Evolutionary conservation across 2,329 filamentous ascomycete genomes (phyloP), one percentile per base, ranked within the genome.

Genomic region (Colletotrichum tamarilloi): DNA sequence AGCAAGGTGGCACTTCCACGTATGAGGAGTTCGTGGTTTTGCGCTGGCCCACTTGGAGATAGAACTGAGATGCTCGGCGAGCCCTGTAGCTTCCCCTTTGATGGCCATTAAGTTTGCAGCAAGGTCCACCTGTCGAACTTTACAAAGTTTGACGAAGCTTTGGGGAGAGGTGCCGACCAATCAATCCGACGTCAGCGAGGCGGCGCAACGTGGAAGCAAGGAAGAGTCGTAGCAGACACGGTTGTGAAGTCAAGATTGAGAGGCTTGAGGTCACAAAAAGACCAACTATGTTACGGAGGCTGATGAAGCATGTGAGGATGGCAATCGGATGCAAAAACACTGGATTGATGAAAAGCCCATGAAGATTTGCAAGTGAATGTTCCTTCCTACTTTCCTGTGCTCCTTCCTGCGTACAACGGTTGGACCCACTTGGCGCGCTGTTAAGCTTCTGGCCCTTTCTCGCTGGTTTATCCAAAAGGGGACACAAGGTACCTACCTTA

Each of bases 151-250:
- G 12, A 42, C 24, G 46, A 19, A 28, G 42, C 38, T 52, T 66
- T 46, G 35, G 28, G 67, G 53, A 35, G 38, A 42, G 66, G 53
- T 70, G 28, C 5, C 38, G 3, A 19, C 38, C 38, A 19, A 19
- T 42, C 38, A 52, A 11, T 22, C 22, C 62, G 7, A 42, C 58
- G 53, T 49, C 26, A 35, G 22, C 42, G 4, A 19, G 46, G 38
- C 26, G 32, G 56, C 26, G 56, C 35, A 67, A 57, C 63, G 32
- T 52, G 68, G 68, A 55, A n/a, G n/a, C 38, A 35, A 12, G 60
- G 58, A 42, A 42, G 30, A 24, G 16, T 24, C 32, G 28, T 6
- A 26, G 9, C 42, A 46, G 26, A 35, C 19, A n/a, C 2, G 19
- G 38, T 26, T 14, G 30, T 28, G 56, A 67, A 35, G 14, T 14